Percentiles rank a stretch among this genome's conserved stretches.
phyloP scores from a whole-genome alignment of 768 basidiomycete species.

The Lentinula detonsa region DNA sequence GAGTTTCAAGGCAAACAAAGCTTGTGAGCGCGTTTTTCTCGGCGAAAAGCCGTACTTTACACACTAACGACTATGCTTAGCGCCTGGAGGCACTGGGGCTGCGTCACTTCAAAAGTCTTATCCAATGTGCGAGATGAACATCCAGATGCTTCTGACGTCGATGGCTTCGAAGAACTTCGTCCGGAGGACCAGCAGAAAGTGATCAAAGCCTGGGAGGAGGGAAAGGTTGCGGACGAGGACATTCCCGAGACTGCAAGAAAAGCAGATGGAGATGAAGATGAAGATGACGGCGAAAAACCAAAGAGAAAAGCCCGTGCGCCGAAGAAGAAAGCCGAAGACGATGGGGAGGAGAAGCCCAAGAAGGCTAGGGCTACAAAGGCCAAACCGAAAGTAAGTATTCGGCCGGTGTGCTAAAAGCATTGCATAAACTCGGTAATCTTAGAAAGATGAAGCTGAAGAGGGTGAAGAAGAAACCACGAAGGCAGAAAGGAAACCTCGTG shows the following conservation, averaged over 20 bases:
- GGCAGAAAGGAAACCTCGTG: constrained; percentile 23
- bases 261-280: constrained; percentile 34
- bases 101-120: constrained; percentile 64
- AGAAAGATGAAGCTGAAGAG: constrained; percentile 14
- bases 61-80: constrained; percentile 25
- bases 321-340: constrained; percentile 22
- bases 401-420: neutral
- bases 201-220: constrained; percentile 67
- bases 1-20: constrained; percentile 65
- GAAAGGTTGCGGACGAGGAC: constrained; percentile 78
- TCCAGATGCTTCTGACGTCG: constrained; percentile 59
- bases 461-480: constrained; percentile 15
- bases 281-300: constrained; percentile 43
- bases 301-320: constrained; percentile 48
- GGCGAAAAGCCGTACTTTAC: neutral
- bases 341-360: constrained; percentile 23
- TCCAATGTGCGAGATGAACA: constrained; percentile 63
- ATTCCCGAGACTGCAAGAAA: constrained; percentile 72
- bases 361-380: constrained; percentile 21
- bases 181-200: constrained; percentile 69
- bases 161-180: constrained; percentile 75
- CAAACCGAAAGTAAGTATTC: constrained; percentile 10
- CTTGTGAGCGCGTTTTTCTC: constrained; percentile 41
- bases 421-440: neutral
- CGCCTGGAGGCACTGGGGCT: constrained; percentile 90